These are phyloP conservation scores for Debaryomyces singareniensis DNA, from an alignment of 1,139 yeast genomes.

Conservation along the genomic window DNA sequence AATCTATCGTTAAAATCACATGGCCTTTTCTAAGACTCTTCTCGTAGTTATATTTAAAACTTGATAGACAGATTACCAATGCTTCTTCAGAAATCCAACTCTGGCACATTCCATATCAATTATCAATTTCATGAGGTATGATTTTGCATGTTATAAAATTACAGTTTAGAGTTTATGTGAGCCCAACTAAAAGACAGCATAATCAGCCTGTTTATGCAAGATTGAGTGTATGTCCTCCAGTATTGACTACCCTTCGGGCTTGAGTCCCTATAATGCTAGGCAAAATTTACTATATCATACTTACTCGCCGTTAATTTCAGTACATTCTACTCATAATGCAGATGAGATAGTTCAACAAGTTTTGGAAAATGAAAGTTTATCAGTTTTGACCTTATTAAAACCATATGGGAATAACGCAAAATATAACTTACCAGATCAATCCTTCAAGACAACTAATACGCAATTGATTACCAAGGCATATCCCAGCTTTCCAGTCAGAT, in stretches of 20 bases:
- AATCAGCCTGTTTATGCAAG: too few species aligned
- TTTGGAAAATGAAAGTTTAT: slow-evolving; percentile 21
- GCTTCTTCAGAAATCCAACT: too few species aligned
- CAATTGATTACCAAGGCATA: slow-evolving; percentile 38
- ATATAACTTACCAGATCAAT: slow-evolving; percentile 30
- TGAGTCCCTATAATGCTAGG: slow-evolving; percentile 36
- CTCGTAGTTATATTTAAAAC: too few species aligned
- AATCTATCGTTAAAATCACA: too few species aligned
- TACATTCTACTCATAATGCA: slow-evolving; percentile 47
- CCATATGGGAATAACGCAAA: slow-evolving; percentile 45
- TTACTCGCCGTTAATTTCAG: slow-evolving; percentile 53
- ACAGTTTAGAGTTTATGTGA: slow-evolving; percentile 1
- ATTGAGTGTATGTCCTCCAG: neutral
- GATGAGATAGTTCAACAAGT: slow-evolving; percentile 39
- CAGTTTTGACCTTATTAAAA: slow-evolving; percentile 28
- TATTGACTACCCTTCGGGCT: slow-evolving; percentile 31
- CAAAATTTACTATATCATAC: slow-evolving; percentile 44
- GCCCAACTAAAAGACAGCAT: too few species aligned
- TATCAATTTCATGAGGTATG: neutral
- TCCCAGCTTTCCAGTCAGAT: slow-evolving; percentile 40
- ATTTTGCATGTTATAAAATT: neutral
- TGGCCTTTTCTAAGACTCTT: too few species aligned
- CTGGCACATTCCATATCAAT: too few species aligned
- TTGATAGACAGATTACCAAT: too few species aligned
- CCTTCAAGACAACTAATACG: slow-evolving; percentile 33